Percentiles rank a stretch among this genome's conserved stretches.
phyloP scores from a whole-genome alignment of 305 asterid genomes.

The Ilex paraguariensis region DNA sequence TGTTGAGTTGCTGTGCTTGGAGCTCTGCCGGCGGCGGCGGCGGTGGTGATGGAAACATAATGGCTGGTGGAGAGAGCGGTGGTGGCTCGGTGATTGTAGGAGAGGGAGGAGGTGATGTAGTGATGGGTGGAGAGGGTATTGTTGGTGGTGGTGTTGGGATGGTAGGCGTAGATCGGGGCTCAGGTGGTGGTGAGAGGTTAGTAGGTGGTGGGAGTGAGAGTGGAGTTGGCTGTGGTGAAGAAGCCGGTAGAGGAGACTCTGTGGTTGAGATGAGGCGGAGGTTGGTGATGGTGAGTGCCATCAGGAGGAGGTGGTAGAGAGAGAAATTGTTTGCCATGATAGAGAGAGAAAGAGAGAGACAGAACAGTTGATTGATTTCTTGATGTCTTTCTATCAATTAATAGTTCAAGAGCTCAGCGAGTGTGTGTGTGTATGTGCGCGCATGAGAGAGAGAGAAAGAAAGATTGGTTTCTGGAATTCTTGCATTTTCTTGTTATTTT shows the following conservation, averaged over 20 bases:
- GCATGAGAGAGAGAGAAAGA: too few species aligned
- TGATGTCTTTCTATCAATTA: too few species aligned
- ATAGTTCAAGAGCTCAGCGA: too few species aligned
- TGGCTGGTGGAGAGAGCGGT: slow-evolving; percentile 11
- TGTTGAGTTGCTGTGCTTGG: slow-evolving; percentile 31
- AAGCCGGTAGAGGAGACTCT: slow-evolving; percentile 5
- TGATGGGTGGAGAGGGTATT: slow-evolving; percentile 5
- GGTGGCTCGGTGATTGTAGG: slow-evolving; percentile 12
- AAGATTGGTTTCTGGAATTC: too few species aligned
- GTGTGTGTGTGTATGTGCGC: too few species aligned
- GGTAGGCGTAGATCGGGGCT: slow-evolving; percentile 8
- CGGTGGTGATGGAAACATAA: slow-evolving; percentile 6
- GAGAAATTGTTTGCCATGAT: neutral
- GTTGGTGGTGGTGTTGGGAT: slow-evolving; percentile 24
- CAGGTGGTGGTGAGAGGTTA: slow-evolving; percentile 4
- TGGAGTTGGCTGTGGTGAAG: slow-evolving; percentile 11
- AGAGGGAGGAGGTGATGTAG: slow-evolving; percentile 10
- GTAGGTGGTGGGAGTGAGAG: slow-evolving; percentile 13
- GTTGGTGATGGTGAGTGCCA: slow-evolving; percentile 11
- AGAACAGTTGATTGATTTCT: too few species aligned
- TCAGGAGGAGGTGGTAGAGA: slow-evolving; percentile 13
- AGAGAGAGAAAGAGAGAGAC: neutral
- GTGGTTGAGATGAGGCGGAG: slow-evolving; percentile 10
- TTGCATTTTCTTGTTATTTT: too few species aligned
- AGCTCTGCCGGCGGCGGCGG: neutral